These are phyloP conservation scores for Phyllosticta citribraziliensis DNA, from an alignment of 2,329 filamentous ascomycete species.

Conservation along the genomic window DNA sequence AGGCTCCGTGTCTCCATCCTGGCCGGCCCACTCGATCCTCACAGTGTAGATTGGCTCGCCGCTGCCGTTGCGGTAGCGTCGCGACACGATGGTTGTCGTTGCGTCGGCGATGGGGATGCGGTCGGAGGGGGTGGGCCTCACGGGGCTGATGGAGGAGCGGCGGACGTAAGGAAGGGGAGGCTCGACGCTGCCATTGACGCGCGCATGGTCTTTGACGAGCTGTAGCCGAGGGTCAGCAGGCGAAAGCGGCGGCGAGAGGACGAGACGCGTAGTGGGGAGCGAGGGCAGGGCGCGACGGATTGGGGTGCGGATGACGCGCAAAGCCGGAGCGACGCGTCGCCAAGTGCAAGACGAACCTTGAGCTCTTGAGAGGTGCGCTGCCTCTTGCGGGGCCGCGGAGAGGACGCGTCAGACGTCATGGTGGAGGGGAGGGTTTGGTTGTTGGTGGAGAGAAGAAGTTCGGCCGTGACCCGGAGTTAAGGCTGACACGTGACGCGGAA, in stretches of 20 bases:
- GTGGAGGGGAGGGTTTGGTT: too few species aligned
- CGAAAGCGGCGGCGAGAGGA: not conserved
- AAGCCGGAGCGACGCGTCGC: not conserved
- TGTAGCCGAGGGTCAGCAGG: not conserved
- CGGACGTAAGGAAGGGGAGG: not conserved
- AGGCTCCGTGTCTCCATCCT: not conserved
- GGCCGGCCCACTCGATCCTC: not conserved
- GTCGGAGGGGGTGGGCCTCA: not conserved
- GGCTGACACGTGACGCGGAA: too few species aligned
- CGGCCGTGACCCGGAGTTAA: too few species aligned
- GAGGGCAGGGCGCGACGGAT: too few species aligned
- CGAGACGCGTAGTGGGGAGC: not conserved
- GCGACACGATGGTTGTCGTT: not conserved
- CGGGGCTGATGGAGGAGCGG: not conserved
- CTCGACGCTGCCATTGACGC: not conserved
- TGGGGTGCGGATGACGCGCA: not conserved
- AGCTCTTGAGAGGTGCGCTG: too few species aligned
- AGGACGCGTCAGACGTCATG: too few species aligned
- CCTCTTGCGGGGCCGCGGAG: too few species aligned
- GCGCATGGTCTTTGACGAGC: not conserved
- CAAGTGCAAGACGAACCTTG: too few species aligned
- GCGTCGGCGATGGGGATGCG: not conserved
- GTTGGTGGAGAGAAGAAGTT: too few species aligned
- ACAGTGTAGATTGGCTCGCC: conserved; percentile 4
- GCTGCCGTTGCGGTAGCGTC: not conserved